phyloP scores from a whole-genome alignment of 176 grass and related monocot genomes.

The Carex myosuroides region DNA sequence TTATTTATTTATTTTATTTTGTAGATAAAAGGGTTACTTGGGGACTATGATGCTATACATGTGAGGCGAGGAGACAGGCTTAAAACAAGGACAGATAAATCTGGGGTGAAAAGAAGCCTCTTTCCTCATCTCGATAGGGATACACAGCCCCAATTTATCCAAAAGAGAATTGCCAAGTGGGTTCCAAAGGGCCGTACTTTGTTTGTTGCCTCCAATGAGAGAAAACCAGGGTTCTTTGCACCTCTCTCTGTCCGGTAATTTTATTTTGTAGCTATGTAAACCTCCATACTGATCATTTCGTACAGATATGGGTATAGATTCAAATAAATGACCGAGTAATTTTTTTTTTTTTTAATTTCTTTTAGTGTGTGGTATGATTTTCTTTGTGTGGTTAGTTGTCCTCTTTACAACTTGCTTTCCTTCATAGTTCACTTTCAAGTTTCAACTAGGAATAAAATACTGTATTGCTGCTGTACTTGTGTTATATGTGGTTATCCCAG shows the following conservation, averaged over 20 bases:
- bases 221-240: conserved; percentile 66
- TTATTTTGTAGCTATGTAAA: neutral
- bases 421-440: conserved; percentile 5
- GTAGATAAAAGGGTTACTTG: conserved; percentile 77
- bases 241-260: conserved; percentile 60
- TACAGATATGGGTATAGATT: neutral
- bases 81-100: conserved; percentile 85
- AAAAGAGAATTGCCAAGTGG: conserved; percentile 74
- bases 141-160: conserved; percentile 80
- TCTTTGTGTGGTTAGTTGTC: neutral
- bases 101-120: conserved; percentile 70
- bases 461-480: neutral
- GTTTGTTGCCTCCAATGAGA: conserved; percentile 92
- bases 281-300: neutral
- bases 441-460: neutral
- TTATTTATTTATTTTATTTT: conserved; percentile 17
- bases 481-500: neutral
- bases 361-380: conserved; percentile 16
- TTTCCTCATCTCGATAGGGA: conserved; percentile 97
- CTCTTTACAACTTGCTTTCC: neutral
- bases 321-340: neutral
- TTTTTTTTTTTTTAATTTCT: neutral
- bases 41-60: conserved; percentile 97
- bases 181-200: conserved; percentile 70
- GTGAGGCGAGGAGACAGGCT: conserved; percentile 83